Conservation (phyloP, 192 early-diverging fungal genomes). For the Coemansia sp. region DNA sequence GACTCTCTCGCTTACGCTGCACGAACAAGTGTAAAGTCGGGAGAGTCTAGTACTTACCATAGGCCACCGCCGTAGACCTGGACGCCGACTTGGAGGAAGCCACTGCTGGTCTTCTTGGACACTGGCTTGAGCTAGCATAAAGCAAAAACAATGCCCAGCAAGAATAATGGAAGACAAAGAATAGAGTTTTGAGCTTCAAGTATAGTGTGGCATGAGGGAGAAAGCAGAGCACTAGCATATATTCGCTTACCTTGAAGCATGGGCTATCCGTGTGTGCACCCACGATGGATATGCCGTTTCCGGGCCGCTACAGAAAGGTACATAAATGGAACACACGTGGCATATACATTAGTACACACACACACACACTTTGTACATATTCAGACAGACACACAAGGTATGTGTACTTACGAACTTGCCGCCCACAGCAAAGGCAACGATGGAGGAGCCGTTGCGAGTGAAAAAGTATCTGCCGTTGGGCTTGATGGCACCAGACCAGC, state of each 20-base stretch:
- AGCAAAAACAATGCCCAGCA: neutral
- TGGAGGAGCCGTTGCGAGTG: slow-evolving; percentile 85
- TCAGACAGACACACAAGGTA: neutral
- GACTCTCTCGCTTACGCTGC: neutral
- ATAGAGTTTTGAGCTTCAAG: slow-evolving; percentile 6
- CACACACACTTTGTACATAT: neutral
- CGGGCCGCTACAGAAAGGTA: slow-evolving; percentile 57
- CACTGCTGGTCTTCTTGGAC: slow-evolving; percentile 84
- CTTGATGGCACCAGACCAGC: slow-evolving; percentile 72
- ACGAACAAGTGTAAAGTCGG: neutral
- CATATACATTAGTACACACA: slow-evolving; percentile 2
- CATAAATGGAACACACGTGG: slow-evolving; percentile 5
- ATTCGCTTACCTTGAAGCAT: slow-evolving; percentile 68
- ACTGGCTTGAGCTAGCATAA: slow-evolving; percentile 81
- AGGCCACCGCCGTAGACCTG: slow-evolving; percentile 96
- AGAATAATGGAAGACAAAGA: neutral
- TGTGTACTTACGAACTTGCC: slow-evolving; percentile 65
- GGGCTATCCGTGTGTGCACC: slow-evolving; percentile 98
- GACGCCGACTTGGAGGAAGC: slow-evolving; percentile 90
- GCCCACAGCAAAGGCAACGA: slow-evolving; percentile 94
- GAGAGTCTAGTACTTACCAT: slow-evolving; percentile 57
- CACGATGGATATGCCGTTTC: slow-evolving; percentile 87
- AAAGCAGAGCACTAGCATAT: neutral
- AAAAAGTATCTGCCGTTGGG: slow-evolving; percentile 93
- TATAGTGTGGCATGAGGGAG: neutral